Conservation (phyloP, 2,329 filamentous ascomycete genomes). For the Annulohypoxylon truncatum region DNA sequence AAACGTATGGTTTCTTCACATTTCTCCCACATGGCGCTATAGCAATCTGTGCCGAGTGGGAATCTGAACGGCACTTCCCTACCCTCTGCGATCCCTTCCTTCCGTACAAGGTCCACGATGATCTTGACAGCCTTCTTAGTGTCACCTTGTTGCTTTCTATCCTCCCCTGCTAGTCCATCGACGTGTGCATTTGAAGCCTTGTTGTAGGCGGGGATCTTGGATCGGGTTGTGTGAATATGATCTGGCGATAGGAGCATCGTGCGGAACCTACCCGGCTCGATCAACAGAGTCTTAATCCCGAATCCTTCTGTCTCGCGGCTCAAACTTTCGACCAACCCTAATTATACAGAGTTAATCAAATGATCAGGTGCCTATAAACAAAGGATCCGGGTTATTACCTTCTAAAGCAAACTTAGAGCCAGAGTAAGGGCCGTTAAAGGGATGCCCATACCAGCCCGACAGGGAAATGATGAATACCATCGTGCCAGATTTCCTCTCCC, state of each 20-base stretch:
- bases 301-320: conserved; percentile 29
- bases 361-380: neutral
- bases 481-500: conserved; percentile 26
- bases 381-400: conserved; percentile 11
- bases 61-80: conserved; percentile 34
- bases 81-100: conserved; percentile 31
- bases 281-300: conserved; percentile 33
- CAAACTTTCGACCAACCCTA: conserved; percentile 35
- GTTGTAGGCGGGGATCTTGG: conserved; percentile 27
- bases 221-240: conserved; percentile 12
- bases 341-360: neutral
- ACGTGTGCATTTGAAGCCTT: conserved; percentile 3
- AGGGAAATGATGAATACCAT: conserved; percentile 38
- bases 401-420: conserved; percentile 39
- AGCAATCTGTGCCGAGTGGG: conserved; percentile 33
- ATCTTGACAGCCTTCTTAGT: conserved; percentile 32
- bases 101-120: conserved; percentile 36
- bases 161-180: conserved; percentile 19
- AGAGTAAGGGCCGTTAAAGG: conserved; percentile 28
- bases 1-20: conserved; percentile 32
- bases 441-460: conserved; percentile 31
- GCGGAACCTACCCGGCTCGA: conserved; percentile 37
- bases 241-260: conserved; percentile 32
- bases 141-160: conserved; percentile 35
- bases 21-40: conserved; percentile 26